Base-by-base conservation (phyloP, 305 asterid species). In the Solanum hybrid region DNA sequence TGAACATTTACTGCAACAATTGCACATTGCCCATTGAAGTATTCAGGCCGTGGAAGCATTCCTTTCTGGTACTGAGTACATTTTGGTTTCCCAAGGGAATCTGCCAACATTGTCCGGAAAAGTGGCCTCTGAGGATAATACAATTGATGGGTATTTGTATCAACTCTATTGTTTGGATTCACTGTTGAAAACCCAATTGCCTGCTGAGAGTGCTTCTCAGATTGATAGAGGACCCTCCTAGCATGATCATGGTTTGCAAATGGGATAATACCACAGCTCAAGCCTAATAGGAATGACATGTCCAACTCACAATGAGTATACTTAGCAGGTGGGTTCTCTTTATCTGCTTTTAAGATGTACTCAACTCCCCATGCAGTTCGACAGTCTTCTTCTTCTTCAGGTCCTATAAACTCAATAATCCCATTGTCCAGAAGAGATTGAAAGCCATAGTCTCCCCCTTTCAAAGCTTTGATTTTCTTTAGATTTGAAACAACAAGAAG, bases 121-220 rank as follows among this genome's bases (percentile, higher is more conserved):
- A 98, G 98, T 13, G 99, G 98, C 91, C 93, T 93, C 91, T 98
- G 99, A 80, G 98, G 99, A 91, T 98, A 98, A 89, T 93, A 98
- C 90, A 98, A 36, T 79, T 94, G 97, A 90, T 98, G 99, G 27
- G 96, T 89, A 83, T 94, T 96, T 2, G 99, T 98, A 92, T 98
- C 99, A 7, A 93, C 94, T 92, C 99, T 90, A 65, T 92, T 94
- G 80, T 68, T 93, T 15, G 98, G 95, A 90, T 97, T 97, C 88
- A 98, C 93, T 20, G 96, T 94, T 29, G 95, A 93, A 91, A 90
- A 95, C 84, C 99, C 99, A 80, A 98, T 97, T 12, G 99, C 99
- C 89, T 98, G 99, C 79, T 98, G 99, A 65, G 98, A 96, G 93
- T 98, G 99, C 92, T 98, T 98, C 94, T 97, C 98, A 14, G 99